Evolutionary conservation across 441 rosid genomes (phyloP), one percentile per base, ranked within the genome.

Genomic region (Adansonia madagascariensis): DNA sequence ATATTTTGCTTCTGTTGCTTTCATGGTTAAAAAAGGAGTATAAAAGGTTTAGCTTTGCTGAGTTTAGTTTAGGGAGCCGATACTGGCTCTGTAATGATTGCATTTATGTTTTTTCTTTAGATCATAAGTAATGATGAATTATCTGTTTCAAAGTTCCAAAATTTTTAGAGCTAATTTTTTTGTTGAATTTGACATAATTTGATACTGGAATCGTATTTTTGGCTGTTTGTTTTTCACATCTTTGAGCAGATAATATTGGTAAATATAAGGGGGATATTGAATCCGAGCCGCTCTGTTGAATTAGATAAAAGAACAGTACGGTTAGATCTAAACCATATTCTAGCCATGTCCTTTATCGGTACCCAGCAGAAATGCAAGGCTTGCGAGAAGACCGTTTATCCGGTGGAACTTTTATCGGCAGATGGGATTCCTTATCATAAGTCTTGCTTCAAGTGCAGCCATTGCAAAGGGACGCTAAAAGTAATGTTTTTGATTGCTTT

Each of bases 311-410:
- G 79, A 71, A 47, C 68, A 70, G 81, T 69, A 22, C 49, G 78
- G 78, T 74, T 77, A 79, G 87, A 86, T 86, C 91, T 64, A 68
- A 74, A 22, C 52, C 66, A 50, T 74, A 46, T 12, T 39, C 35
- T n/a, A 81, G 85, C 84, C 59, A 92, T 91, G 98, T 90, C 98
- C 77, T 96, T 96, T 82, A 88, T 84, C 18, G 99, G 99, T 63
- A 96, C 99, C 64, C 98, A 91, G 81, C 91, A 91, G 86, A 96
- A 94, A 84, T 96, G 99, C 88, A 93, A 88, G 88, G 94, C 94
- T 46, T 96, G 99, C 66, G 96, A 89, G 81, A 96, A 92, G 94
- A 96, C 98, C 4, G 99, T 96, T 71, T 96, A 96, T 80, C 96
- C 98, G 0, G 90, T 96, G 79, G 99, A 96, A 77, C 94, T 91